A percentile compares a stretch with the other conserved stretches of the same genome.
These are phyloP conservation scores for Phytophthora foliorum DNA, from an alignment of 352 stramenopile genomes.

Conservation along the genomic window DNA sequence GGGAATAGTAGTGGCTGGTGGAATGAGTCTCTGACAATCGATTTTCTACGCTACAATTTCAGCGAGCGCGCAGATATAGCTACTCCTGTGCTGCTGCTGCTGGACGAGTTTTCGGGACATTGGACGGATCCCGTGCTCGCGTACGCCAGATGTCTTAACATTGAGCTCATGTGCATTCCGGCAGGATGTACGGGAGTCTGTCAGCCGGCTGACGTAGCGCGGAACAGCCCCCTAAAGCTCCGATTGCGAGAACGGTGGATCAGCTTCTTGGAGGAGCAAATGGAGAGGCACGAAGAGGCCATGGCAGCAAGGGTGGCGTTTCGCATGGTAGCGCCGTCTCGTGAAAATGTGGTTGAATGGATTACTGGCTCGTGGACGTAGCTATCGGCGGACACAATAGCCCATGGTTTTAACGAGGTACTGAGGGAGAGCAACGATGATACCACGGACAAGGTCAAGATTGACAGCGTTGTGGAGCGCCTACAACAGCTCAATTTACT, in stretches of 20 bases:
- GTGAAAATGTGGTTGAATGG: neutral
- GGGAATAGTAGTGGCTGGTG: neutral
- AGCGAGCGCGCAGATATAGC: neutral
- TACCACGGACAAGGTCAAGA: neutral
- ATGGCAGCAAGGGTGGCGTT: neutral
- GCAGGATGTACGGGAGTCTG: constrained; percentile 5
- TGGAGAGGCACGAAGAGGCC: neutral
- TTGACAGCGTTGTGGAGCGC: neutral
- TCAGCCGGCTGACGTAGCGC: constrained; percentile 8
- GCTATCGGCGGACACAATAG: neutral
- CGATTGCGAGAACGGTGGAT: neutral
- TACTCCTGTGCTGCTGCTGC: constrained; percentile 12
- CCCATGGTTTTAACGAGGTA: neutral
- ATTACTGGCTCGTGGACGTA: neutral
- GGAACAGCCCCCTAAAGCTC: constrained; percentile 5
- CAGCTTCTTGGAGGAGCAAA: neutral
- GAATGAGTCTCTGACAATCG: neutral
- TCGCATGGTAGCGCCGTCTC: neutral
- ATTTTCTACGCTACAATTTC: constrained; percentile 5
- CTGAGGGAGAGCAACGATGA: neutral
- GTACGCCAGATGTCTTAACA: neutral
- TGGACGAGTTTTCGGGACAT: constrained; percentile 11
- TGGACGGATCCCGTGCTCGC: constrained; percentile 6
- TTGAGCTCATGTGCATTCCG: constrained; percentile 1
- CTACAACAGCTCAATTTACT: neutral